Base-by-base conservation (phyloP, 176 grass and related monocot genomes). In the Tillandsia leiboldiana region DNA sequence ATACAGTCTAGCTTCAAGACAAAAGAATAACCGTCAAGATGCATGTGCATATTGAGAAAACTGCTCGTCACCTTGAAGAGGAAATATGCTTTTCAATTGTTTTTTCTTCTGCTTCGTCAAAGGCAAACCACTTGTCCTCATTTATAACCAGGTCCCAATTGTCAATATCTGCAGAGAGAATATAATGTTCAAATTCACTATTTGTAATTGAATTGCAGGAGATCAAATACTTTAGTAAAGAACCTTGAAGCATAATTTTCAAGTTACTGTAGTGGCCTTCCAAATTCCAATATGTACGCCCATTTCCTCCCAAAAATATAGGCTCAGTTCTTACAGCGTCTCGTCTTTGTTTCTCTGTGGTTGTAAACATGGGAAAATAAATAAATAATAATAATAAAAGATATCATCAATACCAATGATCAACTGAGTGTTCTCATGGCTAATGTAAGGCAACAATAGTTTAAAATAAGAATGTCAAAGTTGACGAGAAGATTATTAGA, bases 161-260 rank as follows among this genome's bases (percentile, higher is more conserved):
- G 4, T 72, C 69, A 65, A 77, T n/a, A 69, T 77, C 83, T 86
- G 53, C 2, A 50, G 12, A 8, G 18, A 20, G 49, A 73, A 67
- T 9, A 71, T 15, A 14, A 52, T 3, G 15, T 12, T n/a, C 14
- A 13, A 70, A 50, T 50, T 74, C 54, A 59, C 11, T 27, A 74
- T 23, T 1, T 69, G 9, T n/a, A 27, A 64, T 49, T 75, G 12
- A 9, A 73, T 12, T 2, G 15, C 59, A 48, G 9, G 50, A 47
- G 26, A 58, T 67, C 67, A 50, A 48, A 51, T 72, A 73, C 3
- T 65, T 48, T 8, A 18, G 17, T 13, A 69, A 68, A 51, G 50
- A 80, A 86, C 83, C 83, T 86, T 86, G 83, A 24, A 72, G 83
- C 73, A 86, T 63, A 26, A 86, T 77, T 69, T 51, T 51, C 27